These are phyloP conservation scores for Fraxinus sp. DNA, from an alignment of 305 asterid species.

Conservation along the genomic window DNA sequence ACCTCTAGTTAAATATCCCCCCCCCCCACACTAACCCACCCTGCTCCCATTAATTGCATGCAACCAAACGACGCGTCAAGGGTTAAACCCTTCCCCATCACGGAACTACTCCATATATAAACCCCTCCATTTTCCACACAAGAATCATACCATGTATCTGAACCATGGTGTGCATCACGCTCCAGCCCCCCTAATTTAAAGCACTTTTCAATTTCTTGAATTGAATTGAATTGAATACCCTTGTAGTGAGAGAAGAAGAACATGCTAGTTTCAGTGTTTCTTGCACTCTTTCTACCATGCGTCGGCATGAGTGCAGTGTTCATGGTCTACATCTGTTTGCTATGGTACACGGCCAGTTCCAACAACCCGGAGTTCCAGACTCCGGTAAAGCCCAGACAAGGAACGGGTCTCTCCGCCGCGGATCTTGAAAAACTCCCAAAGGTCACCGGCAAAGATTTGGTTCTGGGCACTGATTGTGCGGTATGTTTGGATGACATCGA, in stretches of 20 bases:
- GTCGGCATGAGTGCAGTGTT: constrained; percentile 80
- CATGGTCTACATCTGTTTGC: constrained; percentile 63
- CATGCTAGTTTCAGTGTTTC: constrained; percentile 69
- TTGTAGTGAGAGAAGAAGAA: not conserved
- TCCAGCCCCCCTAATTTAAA: not conserved
- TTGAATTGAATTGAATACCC: not conserved
- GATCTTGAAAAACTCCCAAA: constrained; percentile 62
- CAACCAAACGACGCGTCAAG: not conserved
- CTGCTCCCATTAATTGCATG: not conserved
- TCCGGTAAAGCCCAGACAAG: constrained; percentile 31
- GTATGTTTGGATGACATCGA: constrained; percentile 64
- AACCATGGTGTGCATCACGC: constrained; percentile 24
- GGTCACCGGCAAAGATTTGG: constrained; percentile 54
- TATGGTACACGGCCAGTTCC: constrained; percentile 57
- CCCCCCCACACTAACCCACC: not conserved
- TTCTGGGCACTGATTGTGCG: constrained; percentile 61
- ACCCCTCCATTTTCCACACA: not conserved
- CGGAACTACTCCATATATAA: not conserved
- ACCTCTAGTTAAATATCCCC: not conserved
- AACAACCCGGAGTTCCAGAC: not conserved
- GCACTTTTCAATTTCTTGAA: not conserved
- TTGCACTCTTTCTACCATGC: constrained; percentile 82
- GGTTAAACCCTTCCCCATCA: not conserved
- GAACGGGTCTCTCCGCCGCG: constrained; percentile 48
- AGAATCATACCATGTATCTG: not conserved